phyloP scores from a whole-genome alignment of 352 stramenopile species.

The Blastocystis sp. region DNA sequence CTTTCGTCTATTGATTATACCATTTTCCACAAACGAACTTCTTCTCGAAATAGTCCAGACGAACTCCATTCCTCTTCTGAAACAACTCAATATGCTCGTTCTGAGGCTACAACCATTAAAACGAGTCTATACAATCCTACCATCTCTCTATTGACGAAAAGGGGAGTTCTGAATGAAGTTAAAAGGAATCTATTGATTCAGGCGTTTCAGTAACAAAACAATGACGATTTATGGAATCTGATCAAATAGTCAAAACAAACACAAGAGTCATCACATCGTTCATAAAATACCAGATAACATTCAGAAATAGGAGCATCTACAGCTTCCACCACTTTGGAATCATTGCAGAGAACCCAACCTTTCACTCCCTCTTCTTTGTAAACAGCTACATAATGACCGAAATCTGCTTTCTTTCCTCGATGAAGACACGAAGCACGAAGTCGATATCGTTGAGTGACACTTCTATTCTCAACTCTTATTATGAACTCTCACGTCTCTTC shows the following conservation, averaged over 20 bases:
- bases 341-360: constrained; percentile 47
- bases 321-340: constrained; percentile 14
- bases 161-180: constrained; percentile 35
- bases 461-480: not conserved
- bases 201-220: not conserved
- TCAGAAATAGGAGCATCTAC: constrained; percentile 4
- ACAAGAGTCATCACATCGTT: not conserved
- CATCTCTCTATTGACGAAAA: constrained; percentile 48
- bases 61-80: constrained; percentile 94
- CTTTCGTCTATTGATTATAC: constrained; percentile 77
- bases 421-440: constrained; percentile 14
- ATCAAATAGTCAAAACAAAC: constrained; percentile 28
- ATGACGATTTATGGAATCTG: not conserved
- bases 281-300: constrained; percentile 48
- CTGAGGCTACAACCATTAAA: constrained; percentile 64
- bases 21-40: constrained; percentile 45
- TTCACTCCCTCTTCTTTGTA: constrained; percentile 35
- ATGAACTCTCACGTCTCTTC: not conserved
- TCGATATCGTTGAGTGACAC: not conserved
- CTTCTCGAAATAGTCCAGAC: constrained; percentile 86
- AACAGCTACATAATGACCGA: constrained; percentile 42
- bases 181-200: too few relatives aligned
- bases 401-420: constrained; percentile 39
- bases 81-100: constrained; percentile 99
- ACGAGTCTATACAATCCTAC: not conserved